Evolutionary conservation across 371 early-diverging fungal species (phyloP).

Genomic region (Mucor ambiguus): DNA sequence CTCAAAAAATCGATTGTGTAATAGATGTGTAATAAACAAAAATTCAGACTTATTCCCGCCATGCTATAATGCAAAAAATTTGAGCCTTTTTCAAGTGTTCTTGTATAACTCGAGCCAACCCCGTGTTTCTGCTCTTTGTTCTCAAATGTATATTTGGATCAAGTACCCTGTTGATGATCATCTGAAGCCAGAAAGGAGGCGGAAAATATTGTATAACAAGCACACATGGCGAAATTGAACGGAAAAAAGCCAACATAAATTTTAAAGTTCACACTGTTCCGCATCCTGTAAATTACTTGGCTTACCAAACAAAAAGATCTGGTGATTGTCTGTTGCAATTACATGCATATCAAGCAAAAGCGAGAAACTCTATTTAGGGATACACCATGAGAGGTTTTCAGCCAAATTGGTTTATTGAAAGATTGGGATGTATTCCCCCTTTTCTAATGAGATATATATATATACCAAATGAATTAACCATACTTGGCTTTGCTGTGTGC

Average conservation of each 20-base stretch:
- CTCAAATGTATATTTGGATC: neutral
- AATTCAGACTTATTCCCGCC: neutral
- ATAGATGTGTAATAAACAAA: slow-evolving; percentile 7
- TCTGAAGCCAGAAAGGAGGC: neutral
- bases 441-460: neutral
- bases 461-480: neutral
- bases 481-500: neutral
- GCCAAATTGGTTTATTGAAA: neutral
- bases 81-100: neutral
- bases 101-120: neutral
- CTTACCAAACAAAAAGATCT: neutral
- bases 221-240: neutral
- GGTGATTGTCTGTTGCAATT: neutral
- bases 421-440: neutral
- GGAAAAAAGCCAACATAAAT: neutral
- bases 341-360: neutral
- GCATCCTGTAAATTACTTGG: neutral
- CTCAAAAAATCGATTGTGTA: slow-evolving; percentile 2
- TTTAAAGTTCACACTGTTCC: slow-evolving; percentile 4
- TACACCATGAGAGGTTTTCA: slow-evolving; percentile 2
- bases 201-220: neutral
- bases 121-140: slow-evolving; percentile 1
- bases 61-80: neutral
- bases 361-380: neutral
- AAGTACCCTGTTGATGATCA: slow-evolving; percentile 1